phyloP scores from a whole-genome alignment of 371 early-diverging fungal species.

The Syncephalastrum contaminatum region DNA sequence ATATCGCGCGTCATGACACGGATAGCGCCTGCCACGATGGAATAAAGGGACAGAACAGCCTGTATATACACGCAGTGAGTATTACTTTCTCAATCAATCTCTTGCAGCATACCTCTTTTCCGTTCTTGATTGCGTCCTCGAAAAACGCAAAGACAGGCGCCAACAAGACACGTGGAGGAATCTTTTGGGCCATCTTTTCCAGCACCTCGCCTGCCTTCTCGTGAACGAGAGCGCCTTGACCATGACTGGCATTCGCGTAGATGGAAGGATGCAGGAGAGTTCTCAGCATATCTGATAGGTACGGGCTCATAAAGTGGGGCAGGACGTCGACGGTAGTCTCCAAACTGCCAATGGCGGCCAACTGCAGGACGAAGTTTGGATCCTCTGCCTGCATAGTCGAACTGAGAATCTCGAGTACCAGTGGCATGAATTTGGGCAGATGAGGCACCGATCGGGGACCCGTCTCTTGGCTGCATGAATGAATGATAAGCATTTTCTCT shows the following conservation, averaged over 20 bases:
- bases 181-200: conserved; percentile 52
- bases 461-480: conserved; percentile 54
- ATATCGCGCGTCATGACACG: conserved; percentile 62
- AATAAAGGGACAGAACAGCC: conserved; percentile 53
- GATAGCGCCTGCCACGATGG: conserved; percentile 65
- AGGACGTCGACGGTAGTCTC: conserved; percentile 70
- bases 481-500: not conserved
- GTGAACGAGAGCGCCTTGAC: conserved; percentile 44
- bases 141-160: conserved; percentile 67
- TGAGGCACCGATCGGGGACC: conserved; percentile 83
- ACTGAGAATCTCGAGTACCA: conserved; percentile 42
- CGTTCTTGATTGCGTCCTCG: conserved; percentile 55
- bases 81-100: not conserved
- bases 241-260: conserved; percentile 26
- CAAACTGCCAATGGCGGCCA: conserved; percentile 69
- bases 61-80: conserved; percentile 1
- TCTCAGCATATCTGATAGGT: conserved; percentile 59
- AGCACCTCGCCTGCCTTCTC: conserved; percentile 54
- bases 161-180: conserved; percentile 72
- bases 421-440: conserved; percentile 84
- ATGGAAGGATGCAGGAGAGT: conserved; percentile 58
- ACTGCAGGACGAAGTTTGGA: conserved; percentile 44
- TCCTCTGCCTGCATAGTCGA: conserved; percentile 32
- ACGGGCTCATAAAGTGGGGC: conserved; percentile 86
- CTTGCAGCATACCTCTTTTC: conserved; percentile 31